A percentile compares a stretch with the other conserved stretches of the same genome.
Evolutionary conservation across 2,329 filamentous ascomycete genomes (phyloP).

Genomic region (Pseudocercospora musae): DNA sequence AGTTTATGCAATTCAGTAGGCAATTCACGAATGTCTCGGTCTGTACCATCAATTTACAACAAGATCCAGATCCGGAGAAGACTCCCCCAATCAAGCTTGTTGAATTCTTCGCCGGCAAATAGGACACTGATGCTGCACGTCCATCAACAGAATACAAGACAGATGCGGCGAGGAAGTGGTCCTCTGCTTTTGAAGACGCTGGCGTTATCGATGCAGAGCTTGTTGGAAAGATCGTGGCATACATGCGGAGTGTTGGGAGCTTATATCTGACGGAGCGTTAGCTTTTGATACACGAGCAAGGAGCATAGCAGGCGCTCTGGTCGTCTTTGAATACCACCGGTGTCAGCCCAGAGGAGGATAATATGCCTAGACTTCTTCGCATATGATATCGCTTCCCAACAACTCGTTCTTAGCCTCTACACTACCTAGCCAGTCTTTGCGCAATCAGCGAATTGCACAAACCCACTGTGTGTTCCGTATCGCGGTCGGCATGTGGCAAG

Average conservation of each 20-base stretch:
- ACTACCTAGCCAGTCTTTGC: not conserved
- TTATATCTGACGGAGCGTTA: not conserved
- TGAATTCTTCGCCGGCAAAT: conserved; percentile 34
- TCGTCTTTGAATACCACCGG: not conserved
- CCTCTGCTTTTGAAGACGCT: conserved; percentile 1
- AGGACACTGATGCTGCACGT: conserved; percentile 17
- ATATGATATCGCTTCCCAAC: not conserved
- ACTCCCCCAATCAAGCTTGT: conserved; percentile 35
- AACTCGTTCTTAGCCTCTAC: not conserved
- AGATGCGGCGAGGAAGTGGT: not conserved
- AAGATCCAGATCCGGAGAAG: conserved; percentile 30
- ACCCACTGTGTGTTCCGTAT: no score
- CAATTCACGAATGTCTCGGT: no score
- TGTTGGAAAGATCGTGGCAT: conserved; percentile 12
- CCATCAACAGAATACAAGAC: not conserved
- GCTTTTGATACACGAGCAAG: not conserved
- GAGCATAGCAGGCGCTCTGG: not conserved
- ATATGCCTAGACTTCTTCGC: not conserved
- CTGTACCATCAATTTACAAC: no score
- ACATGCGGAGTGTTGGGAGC: conserved; percentile 4
- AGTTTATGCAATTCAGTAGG: no score
- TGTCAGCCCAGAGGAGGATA: not conserved
- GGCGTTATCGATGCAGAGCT: not conserved
- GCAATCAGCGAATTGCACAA: no score
- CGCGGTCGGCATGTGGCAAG: no score